Base-by-base conservation (phyloP, 2,329 filamentous ascomycete species). In the Fusarium ramigenum region DNA sequence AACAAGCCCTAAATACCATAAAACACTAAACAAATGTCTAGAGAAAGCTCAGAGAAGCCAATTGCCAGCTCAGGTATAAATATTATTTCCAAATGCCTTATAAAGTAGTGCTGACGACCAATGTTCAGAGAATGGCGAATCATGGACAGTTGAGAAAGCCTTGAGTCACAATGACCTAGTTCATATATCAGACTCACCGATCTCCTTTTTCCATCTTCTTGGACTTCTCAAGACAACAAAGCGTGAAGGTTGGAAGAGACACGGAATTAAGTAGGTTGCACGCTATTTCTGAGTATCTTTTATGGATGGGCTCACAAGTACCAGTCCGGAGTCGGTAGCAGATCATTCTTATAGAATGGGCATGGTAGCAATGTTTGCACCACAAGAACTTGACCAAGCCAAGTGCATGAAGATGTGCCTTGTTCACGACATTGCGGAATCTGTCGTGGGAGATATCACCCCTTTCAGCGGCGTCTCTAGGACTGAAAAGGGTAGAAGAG, bases 281-380 rank as follows among this genome's bases (percentile, higher is more conserved):
- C 28, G 19, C 25, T n/a, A 11, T n/a, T 15, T 12, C 14, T 9
- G 36, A 44, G 25, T 23, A 18, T 15, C 25, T 28, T 7, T 30
- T 30, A 32, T 40, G n/a, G 25, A 40, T 28, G 54, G 37, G 44
- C 64, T 66, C 14, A 63, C 50, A 52, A 23, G 30, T 40, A 39
- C 10, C 72, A 91, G 88, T 64, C 93, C 93, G 80, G 96, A 99
- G 83, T 97, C 94, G 3, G 98, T 99, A 80, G 90, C 94, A 60
- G 96, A 99, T 84, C 96, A 99, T 87, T 99, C 98, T 95, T 99
- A 98, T 84, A 94, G 96, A 83, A 99, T 99, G 96, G 94, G 95
- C 42, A 90, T 98, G 77, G 94, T 99, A 83, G 94, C 93, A 70
- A 93, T 99, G 91, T 90, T 97, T 72, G 94, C 94, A 6, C 96